These are phyloP conservation scores for Dichomitus squalens DNA, from an alignment of 1,284 basidiomycete species.

Conservation along the genomic window DNA sequence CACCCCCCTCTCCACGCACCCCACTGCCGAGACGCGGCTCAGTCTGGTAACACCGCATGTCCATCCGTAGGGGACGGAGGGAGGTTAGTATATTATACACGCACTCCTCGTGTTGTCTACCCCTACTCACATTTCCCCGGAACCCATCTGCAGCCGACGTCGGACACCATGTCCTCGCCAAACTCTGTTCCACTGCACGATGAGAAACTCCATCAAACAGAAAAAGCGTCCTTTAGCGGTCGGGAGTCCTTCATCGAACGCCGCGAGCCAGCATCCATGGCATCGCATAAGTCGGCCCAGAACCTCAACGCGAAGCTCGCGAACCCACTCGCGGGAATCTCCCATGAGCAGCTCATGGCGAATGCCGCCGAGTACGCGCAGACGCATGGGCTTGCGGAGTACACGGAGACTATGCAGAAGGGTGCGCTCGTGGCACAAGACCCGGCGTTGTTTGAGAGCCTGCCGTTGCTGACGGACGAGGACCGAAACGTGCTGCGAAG, in stretches of 20 bases:
- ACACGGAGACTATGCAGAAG: conserved; percentile 52
- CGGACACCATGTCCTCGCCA: too few relatives aligned
- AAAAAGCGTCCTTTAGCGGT: too few relatives aligned
- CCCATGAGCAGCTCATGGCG: conserved; percentile 55
- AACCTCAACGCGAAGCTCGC: conserved; percentile 44
- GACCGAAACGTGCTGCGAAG: conserved; percentile 55
- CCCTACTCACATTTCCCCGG: too few relatives aligned
- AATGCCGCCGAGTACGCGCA: conserved; percentile 60
- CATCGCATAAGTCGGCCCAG: conserved; percentile 19
- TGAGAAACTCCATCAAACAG: too few relatives aligned
- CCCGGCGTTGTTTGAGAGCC: conserved; percentile 50
- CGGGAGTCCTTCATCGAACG: conserved; percentile 27
- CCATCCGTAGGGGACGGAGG: too few relatives aligned
- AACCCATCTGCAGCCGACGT: too few relatives aligned
- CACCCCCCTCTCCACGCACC: too few relatives aligned
- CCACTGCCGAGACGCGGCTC: too few relatives aligned
- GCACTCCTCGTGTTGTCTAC: too few relatives aligned
- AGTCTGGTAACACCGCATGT: too few relatives aligned
- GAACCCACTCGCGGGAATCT: conserved; percentile 60
- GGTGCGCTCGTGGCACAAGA: conserved; percentile 68
- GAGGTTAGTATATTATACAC: too few relatives aligned
- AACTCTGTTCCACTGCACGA: too few relatives aligned
- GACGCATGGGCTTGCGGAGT: conserved; percentile 50
- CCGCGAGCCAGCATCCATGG: conserved; percentile 25
- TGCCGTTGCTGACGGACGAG: conserved; percentile 57